Evolutionary conservation across 1,284 basidiomycete genomes (phyloP), one percentile per base, ranked within the genome.

Genomic region (Gymnopus androsaceus): DNA sequence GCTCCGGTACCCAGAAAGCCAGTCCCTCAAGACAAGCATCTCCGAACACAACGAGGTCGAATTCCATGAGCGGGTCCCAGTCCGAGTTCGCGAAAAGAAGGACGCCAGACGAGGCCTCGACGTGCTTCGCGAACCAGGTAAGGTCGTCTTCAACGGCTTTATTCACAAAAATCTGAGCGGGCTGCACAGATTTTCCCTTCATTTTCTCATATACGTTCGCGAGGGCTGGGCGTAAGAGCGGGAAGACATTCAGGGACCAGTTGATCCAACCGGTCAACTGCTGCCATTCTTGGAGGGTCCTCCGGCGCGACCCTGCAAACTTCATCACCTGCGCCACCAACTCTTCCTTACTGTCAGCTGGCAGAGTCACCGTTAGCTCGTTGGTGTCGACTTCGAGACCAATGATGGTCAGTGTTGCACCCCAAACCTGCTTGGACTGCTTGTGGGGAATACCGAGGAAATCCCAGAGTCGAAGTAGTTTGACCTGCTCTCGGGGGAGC

Each of bases 201-300:
- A 70, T 71, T 55, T 78, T 76, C 0, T 51, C 48, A 56, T 76
- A 76, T 0, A 69, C 8, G 0, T 60, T 59, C 7, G 45, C 61
- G 41, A 77, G 61, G 0, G 62, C 66, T 0, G 73, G 74, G 0
- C 66, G 63, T 0, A 75, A 56, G 0, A 71, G 53, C 0, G 77
- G 75, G 30, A 61, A 73, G n/a, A n/a, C n/a, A n/a, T n/a, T n/a
- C n/a, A n/a, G n/a, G n/a, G 63, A 64, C 75, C 76, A 80, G 46
- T 76, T 78, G 4, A 71, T 55, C 63, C 69, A 73, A 0, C 76
- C 72, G 2, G 68, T 62, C 0, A 76, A 27, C 0, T 42, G 45
- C 23, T 45, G 30, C 17, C 12, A 54, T 12, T 44, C 51, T n/a
- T n/a, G n/a, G n/a, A n/a, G n/a, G n/a, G n/a, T n/a, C n/a, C n/a